phyloP scores from a whole-genome alignment of 1,284 basidiomycete species.

The Thelephora terrestris region DNA sequence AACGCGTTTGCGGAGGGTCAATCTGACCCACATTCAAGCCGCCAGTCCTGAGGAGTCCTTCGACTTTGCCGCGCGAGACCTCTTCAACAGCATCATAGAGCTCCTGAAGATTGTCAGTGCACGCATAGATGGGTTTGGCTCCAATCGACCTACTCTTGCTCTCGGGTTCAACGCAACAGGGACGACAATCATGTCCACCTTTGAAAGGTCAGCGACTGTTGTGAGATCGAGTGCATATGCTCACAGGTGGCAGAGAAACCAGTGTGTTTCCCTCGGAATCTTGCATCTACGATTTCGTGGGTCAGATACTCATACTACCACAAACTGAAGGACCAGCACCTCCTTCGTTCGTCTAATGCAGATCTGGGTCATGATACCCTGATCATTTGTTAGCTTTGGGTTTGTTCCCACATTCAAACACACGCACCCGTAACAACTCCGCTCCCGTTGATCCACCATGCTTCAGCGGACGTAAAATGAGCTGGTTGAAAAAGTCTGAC shows the following conservation, averaged over 20 bases:
- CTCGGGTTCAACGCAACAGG: conserved; percentile 61
- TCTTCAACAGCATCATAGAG: conserved; percentile 71
- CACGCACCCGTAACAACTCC: conserved; percentile 57
- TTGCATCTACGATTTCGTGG: conserved; percentile 52
- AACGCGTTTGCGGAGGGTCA: neutral
- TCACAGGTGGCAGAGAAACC: conserved; percentile 67
- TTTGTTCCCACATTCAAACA: neutral
- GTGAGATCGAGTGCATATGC: conserved; percentile 8
- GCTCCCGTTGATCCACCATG: conserved; percentile 54
- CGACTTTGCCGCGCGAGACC: conserved; percentile 40
- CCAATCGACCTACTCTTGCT: conserved; percentile 42
- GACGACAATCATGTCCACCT: conserved; percentile 66
- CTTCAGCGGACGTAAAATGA: conserved; percentile 65
- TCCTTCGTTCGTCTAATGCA: conserved; percentile 85
- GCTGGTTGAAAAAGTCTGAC: conserved; percentile 68
- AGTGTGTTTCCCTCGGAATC: conserved; percentile 64
- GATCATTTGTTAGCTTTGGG: conserved; percentile 6
- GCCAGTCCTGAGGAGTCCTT: conserved; percentile 40
- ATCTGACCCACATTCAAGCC: conserved; percentile 29
- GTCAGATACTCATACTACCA: neutral
- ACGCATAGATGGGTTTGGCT: conserved; percentile 1
- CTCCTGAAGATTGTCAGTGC: conserved; percentile 26
- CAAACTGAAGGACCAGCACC: conserved; percentile 26
- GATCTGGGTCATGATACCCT: conserved; percentile 77
- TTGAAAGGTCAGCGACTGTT: neutral